A percentile compares a stretch with the other conserved stretches of the same genome.
phyloP scores from a whole-genome alignment of 805 yeast genomes.

The Saccharomycopsis synnaedendra region DNA sequence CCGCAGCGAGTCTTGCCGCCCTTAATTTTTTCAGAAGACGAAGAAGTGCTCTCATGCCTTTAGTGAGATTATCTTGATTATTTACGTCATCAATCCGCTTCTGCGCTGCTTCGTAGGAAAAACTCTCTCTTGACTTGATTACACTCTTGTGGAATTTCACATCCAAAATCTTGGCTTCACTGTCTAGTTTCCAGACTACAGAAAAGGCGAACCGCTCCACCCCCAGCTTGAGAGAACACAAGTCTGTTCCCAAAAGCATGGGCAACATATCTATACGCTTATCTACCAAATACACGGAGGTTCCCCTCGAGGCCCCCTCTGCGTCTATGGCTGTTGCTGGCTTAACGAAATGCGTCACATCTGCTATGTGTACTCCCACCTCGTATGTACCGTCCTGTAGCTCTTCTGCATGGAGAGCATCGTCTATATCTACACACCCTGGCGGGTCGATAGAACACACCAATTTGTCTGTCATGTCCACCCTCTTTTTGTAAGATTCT shows the following conservation, averaged over 20 bases:
- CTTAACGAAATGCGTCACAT: constrained; percentile 94
- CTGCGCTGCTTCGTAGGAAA: constrained; percentile 91
- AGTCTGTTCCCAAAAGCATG: constrained; percentile 83
- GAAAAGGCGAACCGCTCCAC: constrained; percentile 95
- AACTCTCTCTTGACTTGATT: constrained; percentile 86
- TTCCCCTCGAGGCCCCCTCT: constrained; percentile 96
- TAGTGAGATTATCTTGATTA: constrained; percentile 74
- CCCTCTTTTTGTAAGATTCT: constrained; percentile 47
- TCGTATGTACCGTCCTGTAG: constrained; percentile 91
- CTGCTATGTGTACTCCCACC: constrained; percentile 98
- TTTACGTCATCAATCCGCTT: constrained; percentile 70
- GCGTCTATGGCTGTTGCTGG: constrained; percentile 84
- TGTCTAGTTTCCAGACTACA: constrained; percentile 90
- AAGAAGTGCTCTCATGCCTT: constrained; percentile 78
- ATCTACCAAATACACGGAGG: constrained; percentile 93
- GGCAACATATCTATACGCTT: constrained; percentile 99
- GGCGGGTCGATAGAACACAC: constrained; percentile 98
- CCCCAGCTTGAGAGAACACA: constrained; percentile 89
- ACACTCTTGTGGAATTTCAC: constrained; percentile 79
- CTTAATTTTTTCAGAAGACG: constrained; percentile 73
- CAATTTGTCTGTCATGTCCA: constrained; percentile 76
- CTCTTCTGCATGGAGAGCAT: constrained; percentile 80
- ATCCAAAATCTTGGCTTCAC: constrained; percentile 71
- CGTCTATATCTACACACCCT: constrained; percentile 96
- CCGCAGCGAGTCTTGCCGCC: constrained; percentile 80